Percentiles rank a stretch among this genome's conserved stretches.
Conservation (phyloP, 768 basidiomycete species). For the Amylocystis lapponica region DNA sequence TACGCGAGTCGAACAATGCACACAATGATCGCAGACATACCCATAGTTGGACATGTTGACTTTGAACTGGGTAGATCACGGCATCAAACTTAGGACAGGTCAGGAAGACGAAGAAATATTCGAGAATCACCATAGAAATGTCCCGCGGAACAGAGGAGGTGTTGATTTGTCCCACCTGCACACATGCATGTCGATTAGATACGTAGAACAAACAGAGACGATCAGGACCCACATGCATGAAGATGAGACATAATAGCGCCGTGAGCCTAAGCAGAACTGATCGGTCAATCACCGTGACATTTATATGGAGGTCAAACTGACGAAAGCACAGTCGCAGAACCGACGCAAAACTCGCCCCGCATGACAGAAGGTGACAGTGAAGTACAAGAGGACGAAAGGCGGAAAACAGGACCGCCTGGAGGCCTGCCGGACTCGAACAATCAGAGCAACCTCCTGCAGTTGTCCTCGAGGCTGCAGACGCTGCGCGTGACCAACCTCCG, state of each 20-base stretch:
- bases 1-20: background rate
- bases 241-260: constrained; percentile 60
- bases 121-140: constrained; percentile 60
- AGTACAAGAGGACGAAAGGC: constrained; percentile 8
- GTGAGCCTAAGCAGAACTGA: constrained; percentile 34
- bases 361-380: background rate
- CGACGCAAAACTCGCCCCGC: constrained; percentile 73
- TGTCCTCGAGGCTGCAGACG: constrained; percentile 10
- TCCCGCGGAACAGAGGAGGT: constrained; percentile 65
- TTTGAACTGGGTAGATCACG: constrained; percentile 40
- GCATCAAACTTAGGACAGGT: constrained; percentile 17
- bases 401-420: constrained; percentile 12
- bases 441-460: no score
- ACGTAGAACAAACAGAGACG: constrained; percentile 11
- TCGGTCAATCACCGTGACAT: constrained; percentile 6
- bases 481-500: no score
- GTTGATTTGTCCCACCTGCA: constrained; percentile 80
- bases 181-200: constrained; percentile 17
- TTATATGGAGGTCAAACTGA: constrained; percentile 31
- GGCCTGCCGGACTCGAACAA: constrained; percentile 8
- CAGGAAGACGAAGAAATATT: constrained; percentile 12
- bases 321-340: constrained; percentile 68
- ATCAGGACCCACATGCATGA: constrained; percentile 60
- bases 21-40: constrained; percentile 32
- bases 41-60: constrained; percentile 69